Base-by-base conservation (phyloP, 169 alveolate species). In the Plasmodium fragile region DNA sequence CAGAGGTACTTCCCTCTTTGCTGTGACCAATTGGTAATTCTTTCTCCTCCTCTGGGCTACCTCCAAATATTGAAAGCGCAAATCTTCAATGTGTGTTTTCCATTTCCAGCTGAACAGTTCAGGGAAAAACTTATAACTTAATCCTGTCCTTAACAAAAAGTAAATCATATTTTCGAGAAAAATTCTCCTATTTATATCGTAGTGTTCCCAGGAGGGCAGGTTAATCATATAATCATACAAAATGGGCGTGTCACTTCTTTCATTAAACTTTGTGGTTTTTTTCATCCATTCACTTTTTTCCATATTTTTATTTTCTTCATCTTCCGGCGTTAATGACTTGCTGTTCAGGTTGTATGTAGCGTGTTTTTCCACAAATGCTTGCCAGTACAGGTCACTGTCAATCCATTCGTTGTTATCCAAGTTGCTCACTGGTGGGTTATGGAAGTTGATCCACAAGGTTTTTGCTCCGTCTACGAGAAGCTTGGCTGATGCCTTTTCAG, bases 321-420 rank as follows among this genome's bases (percentile, higher is more conserved):
- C 95, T 89, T 96, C 97, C 30, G 97, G 97, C 22, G 93, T 95
- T 55, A 93, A 69, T 32, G 92, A 81, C 45, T 95, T 95, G 22
- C 82, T 95, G 16, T 94, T 92, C 82, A 93, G 95, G 34, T 96
- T 93, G 75, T 93, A 96, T 70, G 92, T 84, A 28, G 96, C 95
- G 59, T 97, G 98, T 83, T 96, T 96, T 95, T 97, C 98, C 81
- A 97, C 96, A 84, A 94, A 97, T 49, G 98, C 98, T 82, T 97
- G 98, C 98, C 98, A 97, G 82, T 97, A 97, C 94, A 92, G 94
- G 87, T 97, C 98, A 53, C 97, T 92, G 70, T 97, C 98, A 53
- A 97, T 85, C 98, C 98, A 97, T 97, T 97, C 98, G 82, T 95
- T 97, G 18, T 97, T 95, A 75, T 96, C 96, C 2, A 96, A 87